Percentiles rank a stretch among this genome's conserved stretches.
Conservation (phyloP, 768 basidiomycete genomes). For the Lactarius sp. region DNA sequence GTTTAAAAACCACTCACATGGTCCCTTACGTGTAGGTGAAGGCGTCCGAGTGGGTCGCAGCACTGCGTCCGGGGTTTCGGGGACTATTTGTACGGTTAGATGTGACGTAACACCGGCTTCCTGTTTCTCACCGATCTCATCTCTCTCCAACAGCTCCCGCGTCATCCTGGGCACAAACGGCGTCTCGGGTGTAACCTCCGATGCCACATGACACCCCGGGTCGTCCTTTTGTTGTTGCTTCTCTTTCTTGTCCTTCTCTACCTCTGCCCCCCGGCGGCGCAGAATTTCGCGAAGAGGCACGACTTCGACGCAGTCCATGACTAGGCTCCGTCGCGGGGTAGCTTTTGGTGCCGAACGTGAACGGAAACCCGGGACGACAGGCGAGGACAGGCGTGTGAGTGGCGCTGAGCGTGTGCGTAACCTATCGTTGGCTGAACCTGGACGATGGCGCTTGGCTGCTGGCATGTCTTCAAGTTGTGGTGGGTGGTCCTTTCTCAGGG, state of each 20-base stretch:
- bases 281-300: conserved; percentile 2
- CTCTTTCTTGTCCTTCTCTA: neutral
- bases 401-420: neutral
- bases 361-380: neutral
- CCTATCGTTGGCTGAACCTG: neutral
- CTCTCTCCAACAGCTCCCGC: conserved; percentile 3
- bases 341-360: neutral
- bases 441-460: conserved; percentile 5
- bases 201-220: neutral
- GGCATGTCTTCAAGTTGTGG: neutral
- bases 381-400: neutral
- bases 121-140: conserved; percentile 14
- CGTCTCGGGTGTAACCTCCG: conserved; percentile 4
- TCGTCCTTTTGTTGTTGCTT: neutral
- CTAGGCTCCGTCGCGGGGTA: neutral
- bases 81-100: neutral
- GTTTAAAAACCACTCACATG: neutral
- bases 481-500: neutral
- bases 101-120: too few species aligned
- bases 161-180: conserved; percentile 5
- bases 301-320: conserved; percentile 22
- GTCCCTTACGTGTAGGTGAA: neutral
- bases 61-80: conserved; percentile 16
- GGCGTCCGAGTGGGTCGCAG: neutral
- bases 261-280: neutral